A percentile compares a stretch with the other conserved stretches of the same genome.
Conservation (phyloP, 106 monocot genomes). For the Apostasia shenzhenica region DNA sequence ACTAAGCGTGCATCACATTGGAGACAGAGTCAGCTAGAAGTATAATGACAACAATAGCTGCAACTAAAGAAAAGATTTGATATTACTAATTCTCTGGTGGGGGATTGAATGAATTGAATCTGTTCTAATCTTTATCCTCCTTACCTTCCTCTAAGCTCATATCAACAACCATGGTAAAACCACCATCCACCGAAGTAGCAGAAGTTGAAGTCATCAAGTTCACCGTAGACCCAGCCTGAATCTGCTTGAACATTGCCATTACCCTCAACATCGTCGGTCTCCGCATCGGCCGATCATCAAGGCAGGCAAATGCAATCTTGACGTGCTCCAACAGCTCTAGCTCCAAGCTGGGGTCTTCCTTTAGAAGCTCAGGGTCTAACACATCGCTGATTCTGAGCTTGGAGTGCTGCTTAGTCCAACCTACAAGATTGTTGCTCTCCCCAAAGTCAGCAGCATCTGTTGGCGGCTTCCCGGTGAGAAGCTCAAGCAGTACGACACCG, state of each 20-base stretch:
- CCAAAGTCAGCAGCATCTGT: slow-evolving; percentile 76
- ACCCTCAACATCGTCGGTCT: slow-evolving; percentile 81
- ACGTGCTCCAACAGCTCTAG: slow-evolving; percentile 65
- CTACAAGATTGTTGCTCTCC: slow-evolving; percentile 76
- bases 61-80: too few species aligned
- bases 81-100: too few species aligned
- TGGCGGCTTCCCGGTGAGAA: slow-evolving; percentile 68
- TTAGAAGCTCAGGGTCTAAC: slow-evolving; percentile 54
- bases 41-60: too few species aligned
- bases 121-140: slow-evolving; percentile 33
- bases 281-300: slow-evolving; percentile 57
- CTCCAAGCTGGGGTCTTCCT: slow-evolving; percentile 41
- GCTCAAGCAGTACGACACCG: slow-evolving; percentile 78
- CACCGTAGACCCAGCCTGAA: slow-evolving; percentile 47
- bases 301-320: slow-evolving; percentile 73
- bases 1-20: too few species aligned
- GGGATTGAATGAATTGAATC: too few species aligned
- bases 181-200: slow-evolving; percentile 12
- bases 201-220: slow-evolving; percentile 7
- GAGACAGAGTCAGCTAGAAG: too few species aligned
- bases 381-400: slow-evolving; percentile 48
- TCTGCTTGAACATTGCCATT: slow-evolving; percentile 88
- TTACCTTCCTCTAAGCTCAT: slow-evolving; percentile 69
- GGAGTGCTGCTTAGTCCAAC: slow-evolving; percentile 73
- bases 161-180: slow-evolving; percentile 20